Base-by-base conservation (phyloP, 2,329 filamentous ascomycete genomes). In the Monilinia fructigena region DNA sequence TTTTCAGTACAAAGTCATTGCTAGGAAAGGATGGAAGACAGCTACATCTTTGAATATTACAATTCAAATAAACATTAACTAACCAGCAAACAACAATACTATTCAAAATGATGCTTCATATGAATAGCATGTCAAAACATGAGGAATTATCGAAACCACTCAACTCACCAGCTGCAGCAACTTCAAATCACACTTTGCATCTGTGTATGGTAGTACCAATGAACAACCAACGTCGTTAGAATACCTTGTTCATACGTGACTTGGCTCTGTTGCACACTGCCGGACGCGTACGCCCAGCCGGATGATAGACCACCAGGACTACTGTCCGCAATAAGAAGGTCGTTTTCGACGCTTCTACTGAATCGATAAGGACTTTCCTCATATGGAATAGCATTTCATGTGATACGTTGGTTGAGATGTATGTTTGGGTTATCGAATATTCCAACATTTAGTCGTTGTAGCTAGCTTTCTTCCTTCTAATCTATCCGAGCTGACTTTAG, bases 241-340 rank as follows among this genome's bases (percentile, higher is more conserved):
- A 48, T 28, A n/a, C 35, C 48, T 60, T n/a, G 55, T 40, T 40
- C 11, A 14, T 45, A 45, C 14, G 14, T 47, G 16, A 26, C n/a
- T 6, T 14, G 48, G 23, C 55, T 20, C 42, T 23, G n/a, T 48
- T 23, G 11, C 58, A 60, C n/a, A 2, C 26, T 60, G 26, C 26
- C 56, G 56, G 16, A 12, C 4, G 26, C 28, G 56, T 10, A 12
- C 4, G 26, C 28, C 58, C 47, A 61, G 28, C 31, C 45, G 58
- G n/a, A 38, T 60, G 58, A 48, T 18, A 35, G 14, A 20, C 23
- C 23, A 23, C 23, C 23, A 23, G 23, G 23, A 23, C 4, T 8
- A 18, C 28, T 26, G 20, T 50, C 58, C 58, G 26, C 28, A 50
- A 50, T 60, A 50, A 38, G 58, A 48, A 60, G 45, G 45, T 50